A percentile compares a stretch with the other conserved stretches of the same genome.
These are phyloP conservation scores for Plectranthus barbatus DNA, from an alignment of 257 asterid species.

Conservation along the genomic window DNA sequence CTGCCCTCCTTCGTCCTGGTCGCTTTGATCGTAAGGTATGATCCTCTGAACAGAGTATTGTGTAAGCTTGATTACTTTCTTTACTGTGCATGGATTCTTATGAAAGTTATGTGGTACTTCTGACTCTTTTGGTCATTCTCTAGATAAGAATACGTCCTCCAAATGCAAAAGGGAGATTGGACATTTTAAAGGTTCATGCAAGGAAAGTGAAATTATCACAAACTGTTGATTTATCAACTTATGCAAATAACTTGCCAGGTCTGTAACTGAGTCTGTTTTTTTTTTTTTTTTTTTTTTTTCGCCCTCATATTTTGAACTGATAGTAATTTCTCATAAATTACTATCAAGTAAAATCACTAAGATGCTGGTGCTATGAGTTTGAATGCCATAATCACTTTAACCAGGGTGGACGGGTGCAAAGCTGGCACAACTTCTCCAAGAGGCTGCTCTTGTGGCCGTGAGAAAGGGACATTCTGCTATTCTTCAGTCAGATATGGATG, in stretches of 20 bases:
- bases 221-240: slow-evolving; percentile 68
- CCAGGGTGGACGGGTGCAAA: slow-evolving; percentile 98
- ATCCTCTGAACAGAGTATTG: slow-evolving; percentile 9
- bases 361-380: not conserved
- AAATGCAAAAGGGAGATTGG: slow-evolving; percentile 92
- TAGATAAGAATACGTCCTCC: slow-evolving; percentile 92
- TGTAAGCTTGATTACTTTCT: not conserved
- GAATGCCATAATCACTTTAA: slow-evolving; percentile 10
- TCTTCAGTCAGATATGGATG: slow-evolving; percentile 76
- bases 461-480: slow-evolving; percentile 75
- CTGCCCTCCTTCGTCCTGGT: slow-evolving; percentile 99
- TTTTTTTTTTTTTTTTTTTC: too few species aligned
- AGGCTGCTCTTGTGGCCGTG: slow-evolving; percentile 98
- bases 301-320: not conserved
- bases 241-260: slow-evolving; percentile 93
- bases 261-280: slow-evolving; percentile 9
- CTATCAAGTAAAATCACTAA: not conserved
- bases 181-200: slow-evolving; percentile 84
- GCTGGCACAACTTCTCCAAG: slow-evolving; percentile 96
- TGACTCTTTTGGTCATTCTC: slow-evolving; percentile 2
- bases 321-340: not conserved
- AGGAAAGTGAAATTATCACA: slow-evolving; percentile 75
- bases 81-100: not conserved
- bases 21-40: slow-evolving; percentile 98
- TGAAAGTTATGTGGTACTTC: not conserved